Evolutionary conservation across 345 rosid species (phyloP).

Genomic region (Limnanthes douglasii): DNA sequence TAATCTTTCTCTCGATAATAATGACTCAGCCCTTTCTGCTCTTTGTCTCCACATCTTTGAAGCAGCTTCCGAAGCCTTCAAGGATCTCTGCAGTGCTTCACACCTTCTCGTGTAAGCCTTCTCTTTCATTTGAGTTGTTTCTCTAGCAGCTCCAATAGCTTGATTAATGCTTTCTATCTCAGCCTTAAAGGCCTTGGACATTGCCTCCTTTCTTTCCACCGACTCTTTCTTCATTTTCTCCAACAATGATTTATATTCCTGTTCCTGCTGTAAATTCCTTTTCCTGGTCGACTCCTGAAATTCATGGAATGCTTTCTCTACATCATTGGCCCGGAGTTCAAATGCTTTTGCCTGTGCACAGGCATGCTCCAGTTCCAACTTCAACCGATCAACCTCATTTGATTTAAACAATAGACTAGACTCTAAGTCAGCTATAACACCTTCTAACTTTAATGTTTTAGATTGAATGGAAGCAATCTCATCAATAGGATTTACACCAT

Average conservation of each 20-base stretch:
- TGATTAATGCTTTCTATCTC: conserved; percentile 23
- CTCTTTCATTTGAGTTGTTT: conserved; percentile 14
- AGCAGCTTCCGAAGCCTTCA: conserved; percentile 24
- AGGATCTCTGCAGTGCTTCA: conserved; percentile 27
- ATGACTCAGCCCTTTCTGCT: conserved; percentile 24
- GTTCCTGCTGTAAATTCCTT: conserved; percentile 14
- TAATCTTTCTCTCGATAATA: conserved; percentile 10
- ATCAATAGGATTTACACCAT: conserved; percentile 12
- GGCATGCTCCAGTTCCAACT: conserved; percentile 20
- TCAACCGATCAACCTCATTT: conserved; percentile 21
- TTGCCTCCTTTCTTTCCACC: conserved; percentile 11
- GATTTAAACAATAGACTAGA: conserved; percentile 16
- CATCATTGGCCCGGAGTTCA: conserved; percentile 17
- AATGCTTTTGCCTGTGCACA: conserved; percentile 13
- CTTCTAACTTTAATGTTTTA: conserved; percentile 16
- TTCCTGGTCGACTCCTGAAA: conserved; percentile 21
- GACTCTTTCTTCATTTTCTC: conserved; percentile 27
- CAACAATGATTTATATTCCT: conserved; percentile 14
- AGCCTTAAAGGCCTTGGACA: conserved; percentile 18
- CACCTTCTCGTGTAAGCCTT: conserved; percentile 19
- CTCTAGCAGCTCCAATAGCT: conserved; percentile 21
- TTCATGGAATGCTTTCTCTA: conserved; percentile 27
- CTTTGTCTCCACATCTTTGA: conserved; percentile 23
- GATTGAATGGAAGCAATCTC: conserved; percentile 18
- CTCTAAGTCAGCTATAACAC: conserved; percentile 17